Evolutionary conservation across 371 early-diverging fungal genomes (phyloP).

Genomic region (Mucor velutinosus): DNA sequence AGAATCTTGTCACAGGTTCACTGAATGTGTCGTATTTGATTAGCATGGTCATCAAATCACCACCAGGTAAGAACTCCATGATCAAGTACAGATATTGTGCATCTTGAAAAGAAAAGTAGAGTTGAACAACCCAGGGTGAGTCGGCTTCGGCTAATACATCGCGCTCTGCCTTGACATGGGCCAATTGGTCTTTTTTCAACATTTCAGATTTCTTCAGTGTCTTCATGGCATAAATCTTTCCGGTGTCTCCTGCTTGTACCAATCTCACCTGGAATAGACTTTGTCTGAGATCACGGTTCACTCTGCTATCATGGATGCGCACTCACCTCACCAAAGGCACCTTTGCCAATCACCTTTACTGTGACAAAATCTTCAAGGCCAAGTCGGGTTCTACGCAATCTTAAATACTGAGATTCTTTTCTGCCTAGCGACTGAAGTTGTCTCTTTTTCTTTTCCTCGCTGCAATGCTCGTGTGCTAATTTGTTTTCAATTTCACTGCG

Average conservation of each 20-base stretch:
- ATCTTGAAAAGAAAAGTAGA: slow-evolving; percentile 96
- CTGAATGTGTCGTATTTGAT: slow-evolving; percentile 96
- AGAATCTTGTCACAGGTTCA: slow-evolving; percentile 96
- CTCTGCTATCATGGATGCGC: not conserved
- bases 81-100: slow-evolving; percentile 92
- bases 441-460: slow-evolving; percentile 86
- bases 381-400: slow-evolving; percentile 90
- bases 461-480: slow-evolving; percentile 73
- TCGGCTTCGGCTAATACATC: slow-evolving; percentile 96
- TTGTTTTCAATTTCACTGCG: slow-evolving; percentile 80
- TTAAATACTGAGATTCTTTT: slow-evolving; percentile 92
- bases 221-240: slow-evolving; percentile 99
- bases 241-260: slow-evolving; percentile 94
- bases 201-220: slow-evolving; percentile 94
- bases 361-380: slow-evolving; percentile 95
- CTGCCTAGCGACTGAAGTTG: slow-evolving; percentile 80
- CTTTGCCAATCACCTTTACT: slow-evolving; percentile 99
- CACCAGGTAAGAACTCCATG: slow-evolving; percentile 98
- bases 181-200: slow-evolving; percentile 97
- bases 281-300: not conserved
- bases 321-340: slow-evolving; percentile 97
- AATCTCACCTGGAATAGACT: slow-evolving; percentile 70
- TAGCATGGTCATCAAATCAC: slow-evolving; percentile 98
- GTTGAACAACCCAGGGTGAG: slow-evolving; percentile 98
- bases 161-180: slow-evolving; percentile 96